Evolutionary conservation across 179 eudicot genomes (phyloP).

Genomic region (Sideroxylon spinosum): DNA sequence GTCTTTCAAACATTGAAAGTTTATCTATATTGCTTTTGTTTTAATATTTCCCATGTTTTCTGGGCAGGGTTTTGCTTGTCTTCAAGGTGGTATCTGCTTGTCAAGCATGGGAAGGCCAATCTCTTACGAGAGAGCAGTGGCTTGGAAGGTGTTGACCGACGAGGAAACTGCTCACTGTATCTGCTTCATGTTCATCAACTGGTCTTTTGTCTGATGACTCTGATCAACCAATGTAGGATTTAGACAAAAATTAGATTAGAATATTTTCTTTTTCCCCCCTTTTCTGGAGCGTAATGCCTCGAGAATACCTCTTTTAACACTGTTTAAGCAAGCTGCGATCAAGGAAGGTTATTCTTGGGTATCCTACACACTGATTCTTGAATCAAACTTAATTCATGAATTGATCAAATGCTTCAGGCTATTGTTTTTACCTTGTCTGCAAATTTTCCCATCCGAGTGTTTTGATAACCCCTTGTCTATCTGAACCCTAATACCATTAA

Average conservation of each 20-base stretch:
- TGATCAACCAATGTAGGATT: constrained; percentile 1
- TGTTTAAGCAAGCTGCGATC: not conserved
- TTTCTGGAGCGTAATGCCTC: not conserved
- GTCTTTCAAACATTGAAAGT: no score
- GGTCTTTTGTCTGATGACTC: constrained; percentile 34
- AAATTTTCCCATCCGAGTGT: no score
- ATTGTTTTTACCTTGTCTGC: not conserved
- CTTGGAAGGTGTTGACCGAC: constrained; percentile 46
- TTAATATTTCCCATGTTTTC: not conserved
- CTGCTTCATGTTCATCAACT: constrained; percentile 41
- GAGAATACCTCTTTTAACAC: not conserved
- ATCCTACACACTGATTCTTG: not conserved
- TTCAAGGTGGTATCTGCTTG: constrained; percentile 42
- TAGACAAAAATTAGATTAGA: constrained; percentile 1
- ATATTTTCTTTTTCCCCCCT: not conserved
- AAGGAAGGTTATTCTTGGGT: not conserved
- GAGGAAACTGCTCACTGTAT: constrained; percentile 36
- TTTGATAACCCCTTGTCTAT: no score
- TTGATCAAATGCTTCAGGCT: not conserved
- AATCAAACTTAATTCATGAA: no score
- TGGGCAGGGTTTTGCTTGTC: constrained; percentile 39
- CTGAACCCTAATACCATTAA: no score
- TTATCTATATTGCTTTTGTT: not conserved
- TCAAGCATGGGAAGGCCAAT: constrained; percentile 46
- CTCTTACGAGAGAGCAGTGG: constrained; percentile 39